These are phyloP conservation scores for Aspergillus indologenus DNA, from an alignment of 495 filamentous ascomycete species.

Conservation along the genomic window DNA sequence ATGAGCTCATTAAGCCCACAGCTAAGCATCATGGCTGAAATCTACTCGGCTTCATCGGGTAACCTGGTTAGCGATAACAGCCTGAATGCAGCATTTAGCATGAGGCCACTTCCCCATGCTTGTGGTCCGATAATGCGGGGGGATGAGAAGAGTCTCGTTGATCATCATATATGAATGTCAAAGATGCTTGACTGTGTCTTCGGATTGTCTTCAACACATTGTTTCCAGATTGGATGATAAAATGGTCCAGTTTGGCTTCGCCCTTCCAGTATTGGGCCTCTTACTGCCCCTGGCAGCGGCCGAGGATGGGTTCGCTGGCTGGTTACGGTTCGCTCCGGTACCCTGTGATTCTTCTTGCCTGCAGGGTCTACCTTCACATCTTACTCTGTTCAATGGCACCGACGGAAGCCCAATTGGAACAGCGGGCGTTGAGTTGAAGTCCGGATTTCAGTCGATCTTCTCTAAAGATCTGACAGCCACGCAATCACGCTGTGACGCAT, in stretches of 20 bases:
- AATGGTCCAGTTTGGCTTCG: background rate
- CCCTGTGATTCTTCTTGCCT: conserved; percentile 36
- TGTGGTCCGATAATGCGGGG: background rate
- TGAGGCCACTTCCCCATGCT: background rate
- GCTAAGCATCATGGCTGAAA: background rate
- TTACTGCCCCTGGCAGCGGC: conserved; percentile 13
- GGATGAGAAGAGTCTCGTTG: background rate
- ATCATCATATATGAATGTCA: background rate
- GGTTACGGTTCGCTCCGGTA: conserved; percentile 63
- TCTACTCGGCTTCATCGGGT: background rate
- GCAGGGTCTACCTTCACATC: conserved; percentile 40
- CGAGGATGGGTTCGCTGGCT: conserved; percentile 59
- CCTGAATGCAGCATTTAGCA: conserved; percentile 7
- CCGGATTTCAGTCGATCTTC: conserved; percentile 55
- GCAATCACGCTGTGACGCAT: conserved; percentile 21
- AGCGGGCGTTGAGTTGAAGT: conserved; percentile 57
- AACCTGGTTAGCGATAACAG: background rate
- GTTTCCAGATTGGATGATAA: background rate
- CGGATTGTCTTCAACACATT: background rate
- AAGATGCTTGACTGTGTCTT: too few species aligned
- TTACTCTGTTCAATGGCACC: conserved; percentile 54
- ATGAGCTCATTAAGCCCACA: background rate
- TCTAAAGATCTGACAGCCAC: conserved; percentile 39
- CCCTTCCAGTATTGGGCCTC: too few species aligned
- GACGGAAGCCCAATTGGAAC: conserved; percentile 52